phyloP scores from a whole-genome alignment of 768 basidiomycete species.

The Boletus speciosus region DNA sequence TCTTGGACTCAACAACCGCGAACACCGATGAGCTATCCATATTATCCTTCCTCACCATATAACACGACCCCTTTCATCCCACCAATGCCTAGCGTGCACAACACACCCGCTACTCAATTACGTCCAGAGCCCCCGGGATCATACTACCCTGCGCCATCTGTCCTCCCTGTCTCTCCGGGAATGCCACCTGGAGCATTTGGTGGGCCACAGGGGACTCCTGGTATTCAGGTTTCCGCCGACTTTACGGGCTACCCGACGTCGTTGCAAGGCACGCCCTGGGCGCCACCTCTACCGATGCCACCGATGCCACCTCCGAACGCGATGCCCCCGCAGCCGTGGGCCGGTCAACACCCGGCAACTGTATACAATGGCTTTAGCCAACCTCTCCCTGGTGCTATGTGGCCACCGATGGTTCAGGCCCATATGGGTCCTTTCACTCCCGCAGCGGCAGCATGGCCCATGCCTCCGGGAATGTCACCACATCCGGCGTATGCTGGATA shows the following conservation, averaged over 20 bases:
- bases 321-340: slow-evolving; percentile 21
- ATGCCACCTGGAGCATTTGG: slow-evolving; percentile 7
- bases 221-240: slow-evolving; percentile 25
- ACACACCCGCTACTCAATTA: slow-evolving; percentile 21
- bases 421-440: slow-evolving; percentile 22
- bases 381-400: slow-evolving; percentile 28
- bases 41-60: slow-evolving; percentile 38
- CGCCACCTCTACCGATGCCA: slow-evolving; percentile 3
- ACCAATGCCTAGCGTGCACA: slow-evolving; percentile 25
- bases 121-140: slow-evolving; percentile 29
- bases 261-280: slow-evolving; percentile 28
- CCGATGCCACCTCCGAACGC: slow-evolving; percentile 21
- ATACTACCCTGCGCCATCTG: slow-evolving; percentile 30
- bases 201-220: slow-evolving; percentile 2
- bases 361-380: slow-evolving; percentile 31
- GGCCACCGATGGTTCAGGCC: slow-evolving; percentile 15
- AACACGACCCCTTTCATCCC: slow-evolving; percentile 40
- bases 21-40: slow-evolving; percentile 35
- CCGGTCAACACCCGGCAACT: slow-evolving; percentile 16
- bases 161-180: slow-evolving; percentile 25
- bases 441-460: slow-evolving; percentile 26
- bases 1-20: slow-evolving; percentile 36
- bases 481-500: slow-evolving; percentile 22
- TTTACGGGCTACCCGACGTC: slow-evolving; percentile 32
- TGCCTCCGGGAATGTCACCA: slow-evolving; percentile 24